Conservation (phyloP, 2,329 filamentous ascomycete species). For the Chaetomium sp. region DNA sequence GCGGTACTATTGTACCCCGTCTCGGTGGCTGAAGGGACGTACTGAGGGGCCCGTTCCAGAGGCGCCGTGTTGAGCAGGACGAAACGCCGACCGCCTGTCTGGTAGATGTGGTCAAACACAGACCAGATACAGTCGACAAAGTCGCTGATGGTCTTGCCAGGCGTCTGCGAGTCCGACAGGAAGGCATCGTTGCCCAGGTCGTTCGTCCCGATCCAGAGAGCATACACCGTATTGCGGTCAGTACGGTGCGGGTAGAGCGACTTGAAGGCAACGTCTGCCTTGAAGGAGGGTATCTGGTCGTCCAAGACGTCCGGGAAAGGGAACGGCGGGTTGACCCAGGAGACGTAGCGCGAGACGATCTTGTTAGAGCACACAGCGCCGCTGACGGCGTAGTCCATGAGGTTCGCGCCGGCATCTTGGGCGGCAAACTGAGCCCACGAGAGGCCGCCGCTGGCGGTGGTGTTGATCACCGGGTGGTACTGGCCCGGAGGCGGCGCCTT, state of each 20-base stretch:
- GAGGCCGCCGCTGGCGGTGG: constrained; percentile 65
- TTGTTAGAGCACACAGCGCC: constrained; percentile 74
- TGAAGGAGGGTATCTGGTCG: constrained; percentile 62
- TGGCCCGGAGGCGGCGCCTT: constrained; percentile 63
- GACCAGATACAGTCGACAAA: constrained; percentile 70
- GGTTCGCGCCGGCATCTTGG: constrained; percentile 56
- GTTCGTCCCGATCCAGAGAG: constrained; percentile 81
- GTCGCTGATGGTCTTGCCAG: constrained; percentile 61
- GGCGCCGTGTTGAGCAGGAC: constrained; percentile 71
- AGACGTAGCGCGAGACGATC: constrained; percentile 59
- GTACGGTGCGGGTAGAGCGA: constrained; percentile 50
- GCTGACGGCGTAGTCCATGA: constrained; percentile 70
- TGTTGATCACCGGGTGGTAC: constrained; percentile 48
- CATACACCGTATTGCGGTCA: constrained; percentile 66
- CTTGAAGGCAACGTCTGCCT: constrained; percentile 50
- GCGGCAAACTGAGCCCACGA: constrained; percentile 70
- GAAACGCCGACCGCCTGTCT: constrained; percentile 67
- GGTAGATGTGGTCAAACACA: constrained; percentile 64
- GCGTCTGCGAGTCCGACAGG: constrained; percentile 63
- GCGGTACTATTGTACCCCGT: constrained; percentile 51
- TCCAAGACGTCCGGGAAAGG: constrained; percentile 65
- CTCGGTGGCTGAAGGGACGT: constrained; percentile 54
- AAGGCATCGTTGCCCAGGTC: constrained; percentile 70
- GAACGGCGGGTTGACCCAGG: constrained; percentile 52
- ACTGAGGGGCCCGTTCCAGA: constrained; percentile 67